phyloP scores from a whole-genome alignment of 768 basidiomycete genomes.

The Atractiella rhizophila region DNA sequence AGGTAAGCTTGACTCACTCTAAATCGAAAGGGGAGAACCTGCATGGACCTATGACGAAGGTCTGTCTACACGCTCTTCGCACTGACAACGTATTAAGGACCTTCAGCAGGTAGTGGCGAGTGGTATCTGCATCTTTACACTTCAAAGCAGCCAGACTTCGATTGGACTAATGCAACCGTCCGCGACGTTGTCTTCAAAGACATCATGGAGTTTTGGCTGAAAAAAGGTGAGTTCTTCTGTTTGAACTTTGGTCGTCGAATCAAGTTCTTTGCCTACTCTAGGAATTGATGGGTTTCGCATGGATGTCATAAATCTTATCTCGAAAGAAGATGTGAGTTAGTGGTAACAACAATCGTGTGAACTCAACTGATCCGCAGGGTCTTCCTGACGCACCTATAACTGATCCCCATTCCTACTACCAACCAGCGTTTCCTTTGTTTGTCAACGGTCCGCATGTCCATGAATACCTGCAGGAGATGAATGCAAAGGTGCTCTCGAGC shows the following conservation, averaged over 20 bases:
- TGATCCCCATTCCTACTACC: conserved; percentile 21
- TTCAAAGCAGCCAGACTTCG: conserved; percentile 44
- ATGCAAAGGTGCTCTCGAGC: conserved; percentile 33
- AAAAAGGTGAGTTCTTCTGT: conserved; percentile 40
- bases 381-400: conserved; percentile 42
- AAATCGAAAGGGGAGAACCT: conserved; percentile 32
- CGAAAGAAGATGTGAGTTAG: no score
- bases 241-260: no score
- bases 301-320: no score
- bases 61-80: no score
- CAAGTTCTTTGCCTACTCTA: no score
- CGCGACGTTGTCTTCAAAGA: not conserved
- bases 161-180: conserved; percentile 36
- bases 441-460: conserved; percentile 37
- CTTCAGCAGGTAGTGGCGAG: no score
- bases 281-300: no score
- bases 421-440: no score
- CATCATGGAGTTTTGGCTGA: no score
- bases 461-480: conserved; percentile 43
- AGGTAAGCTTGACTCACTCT: no score
- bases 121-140: conserved; percentile 49
- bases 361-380: conserved; percentile 35
- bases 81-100: no score
- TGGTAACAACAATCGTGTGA: no score
- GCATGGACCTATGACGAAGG: conserved; percentile 45